Evolutionary conservation across 2,329 filamentous ascomycete genomes (phyloP).

Genomic region (Eutypa lata): DNA sequence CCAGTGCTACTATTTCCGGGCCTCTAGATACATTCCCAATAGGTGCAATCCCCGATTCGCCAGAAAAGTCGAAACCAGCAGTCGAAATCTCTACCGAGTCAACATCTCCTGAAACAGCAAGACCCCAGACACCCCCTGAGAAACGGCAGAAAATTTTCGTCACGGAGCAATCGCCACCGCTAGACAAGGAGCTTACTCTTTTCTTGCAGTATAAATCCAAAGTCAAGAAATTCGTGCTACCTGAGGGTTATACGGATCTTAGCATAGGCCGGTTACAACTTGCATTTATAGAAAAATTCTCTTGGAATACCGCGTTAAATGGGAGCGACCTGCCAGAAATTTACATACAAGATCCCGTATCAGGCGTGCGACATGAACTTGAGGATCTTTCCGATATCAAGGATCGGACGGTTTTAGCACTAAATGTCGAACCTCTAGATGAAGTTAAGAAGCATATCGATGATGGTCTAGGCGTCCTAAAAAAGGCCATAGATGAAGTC

Average conservation of each 20-base stretch:
- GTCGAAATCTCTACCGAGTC: constrained; percentile 14
- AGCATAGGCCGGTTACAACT: constrained; percentile 86
- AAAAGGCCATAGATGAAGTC: constrained; percentile 79
- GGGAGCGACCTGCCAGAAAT: constrained; percentile 92
- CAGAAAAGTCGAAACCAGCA: constrained; percentile 22
- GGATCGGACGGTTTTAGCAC: constrained; percentile 88
- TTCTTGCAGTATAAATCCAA: constrained; percentile 96
- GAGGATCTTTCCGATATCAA: constrained; percentile 93
- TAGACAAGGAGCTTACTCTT: constrained; percentile 82
- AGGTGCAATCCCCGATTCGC: constrained; percentile 25
- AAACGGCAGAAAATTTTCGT: constrained; percentile 52
- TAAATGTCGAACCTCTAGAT: constrained; percentile 90
- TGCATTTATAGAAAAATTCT: constrained; percentile 98
- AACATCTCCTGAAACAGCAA: constrained; percentile 11
- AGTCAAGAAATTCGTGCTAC: constrained; percentile 90
- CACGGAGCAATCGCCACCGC: constrained; percentile 66
- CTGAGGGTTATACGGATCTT: constrained; percentile 79
- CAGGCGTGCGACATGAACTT: constrained; percentile 92
- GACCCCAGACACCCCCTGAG: constrained; percentile 37
- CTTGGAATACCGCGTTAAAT: constrained; percentile 96
- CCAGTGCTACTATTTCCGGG: constrained; percentile 58
- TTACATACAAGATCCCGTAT: constrained; percentile 94
- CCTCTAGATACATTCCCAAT: constrained; percentile 50
- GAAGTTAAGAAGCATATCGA: constrained; percentile 97
- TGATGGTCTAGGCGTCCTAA: constrained; percentile 79